Base-by-base conservation (phyloP, 768 basidiomycete species). In the Suillus occidentalis region DNA sequence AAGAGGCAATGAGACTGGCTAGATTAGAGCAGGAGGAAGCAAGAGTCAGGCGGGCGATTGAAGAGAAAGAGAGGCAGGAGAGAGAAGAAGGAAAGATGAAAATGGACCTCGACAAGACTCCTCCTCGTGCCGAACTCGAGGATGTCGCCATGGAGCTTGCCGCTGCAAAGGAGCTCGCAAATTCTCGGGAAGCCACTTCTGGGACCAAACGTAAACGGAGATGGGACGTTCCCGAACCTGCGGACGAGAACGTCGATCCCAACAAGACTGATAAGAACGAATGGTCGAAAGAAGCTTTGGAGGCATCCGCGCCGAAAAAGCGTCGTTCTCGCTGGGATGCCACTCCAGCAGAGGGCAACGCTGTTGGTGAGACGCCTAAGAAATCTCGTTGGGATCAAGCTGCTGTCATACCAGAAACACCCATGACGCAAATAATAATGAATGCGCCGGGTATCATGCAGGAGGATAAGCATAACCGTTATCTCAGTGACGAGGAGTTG, bases 351-450 rank as follows among this genome's bases (percentile, higher is more conserved):
- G 94, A 94, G 63, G 84, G 81, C 63, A 5, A 14, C 14, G 70
- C 73, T 40, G 75, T 81, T 9, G 79, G 82, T 47, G 89, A 93
- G 69, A 87, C 90, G 20, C 91, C 92, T 36, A 96, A 95, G 75
- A 89, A 90, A 59, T 98, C 96, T 36, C 87, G 96, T 60, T 99
- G 97, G 97, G 97, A 99, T 76, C 95, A 97, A 78, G 92, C 94
- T 20, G 95, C 97, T 7, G 83, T 85, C 60, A 81, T 87, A 5
- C 77, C 85, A 7, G 91, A 93, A 59, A 82, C 77, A 0, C 89
- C 90, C 3, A 90, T 91, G 84, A 83, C 85, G 1, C 89, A 87
- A 49, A 94, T 94, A 58, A 92, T 94, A 73, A 94, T 94, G 92
- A 93, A 93, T 69, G 89, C 90, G 0, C 92, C 91, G 3, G 82